These are phyloP conservation scores for Botrytis cinerea DNA, from an alignment of 2,329 filamentous ascomycete genomes.

Conservation along the genomic window DNA sequence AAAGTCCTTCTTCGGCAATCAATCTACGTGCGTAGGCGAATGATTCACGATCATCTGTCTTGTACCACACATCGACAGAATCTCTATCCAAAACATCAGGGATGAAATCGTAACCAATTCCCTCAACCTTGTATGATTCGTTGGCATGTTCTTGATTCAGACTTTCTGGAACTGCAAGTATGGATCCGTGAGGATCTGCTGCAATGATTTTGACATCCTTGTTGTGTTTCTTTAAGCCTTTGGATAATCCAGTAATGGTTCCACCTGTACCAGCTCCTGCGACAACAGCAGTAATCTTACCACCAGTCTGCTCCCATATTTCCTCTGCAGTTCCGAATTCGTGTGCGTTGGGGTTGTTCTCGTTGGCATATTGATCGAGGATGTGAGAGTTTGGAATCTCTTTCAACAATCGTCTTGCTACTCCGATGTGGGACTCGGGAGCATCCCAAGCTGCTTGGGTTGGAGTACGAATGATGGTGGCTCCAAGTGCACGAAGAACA, in stretches of 20 bases:
- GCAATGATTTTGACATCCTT: slow-evolving; percentile 83
- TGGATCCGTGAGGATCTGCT: slow-evolving; percentile 89
- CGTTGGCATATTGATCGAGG: slow-evolving; percentile 91
- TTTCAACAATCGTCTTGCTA: slow-evolving; percentile 85
- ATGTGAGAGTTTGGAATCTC: slow-evolving; percentile 98
- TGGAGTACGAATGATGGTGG: slow-evolving; percentile 96
- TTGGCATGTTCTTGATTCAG: slow-evolving; percentile 82
- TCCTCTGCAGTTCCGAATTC: slow-evolving; percentile 94
- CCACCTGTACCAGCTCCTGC: slow-evolving; percentile 95
- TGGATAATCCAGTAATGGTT: slow-evolving; percentile 87
- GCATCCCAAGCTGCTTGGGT: slow-evolving; percentile 94
- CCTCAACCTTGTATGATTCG: slow-evolving; percentile 94
- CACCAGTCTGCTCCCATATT: slow-evolving; percentile 88
- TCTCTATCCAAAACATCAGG: slow-evolving; percentile 86
- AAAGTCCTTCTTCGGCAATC: slow-evolving; percentile 89
- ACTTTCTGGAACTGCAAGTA: slow-evolving; percentile 76
- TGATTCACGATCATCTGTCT: slow-evolving; percentile 90
- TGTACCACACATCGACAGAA: slow-evolving; percentile 92
- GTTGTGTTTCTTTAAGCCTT: slow-evolving; percentile 85
- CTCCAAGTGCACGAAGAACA: slow-evolving; percentile 87
- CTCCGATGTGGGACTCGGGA: slow-evolving; percentile 95
- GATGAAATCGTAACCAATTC: slow-evolving; percentile 98
- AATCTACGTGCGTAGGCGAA: slow-evolving; percentile 88
- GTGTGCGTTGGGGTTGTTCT: slow-evolving; percentile 89
- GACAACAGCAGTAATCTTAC: slow-evolving; percentile 78